Conservation (phyloP, 164 flowering plant species). For the Liquidambar formosana region DNA sequence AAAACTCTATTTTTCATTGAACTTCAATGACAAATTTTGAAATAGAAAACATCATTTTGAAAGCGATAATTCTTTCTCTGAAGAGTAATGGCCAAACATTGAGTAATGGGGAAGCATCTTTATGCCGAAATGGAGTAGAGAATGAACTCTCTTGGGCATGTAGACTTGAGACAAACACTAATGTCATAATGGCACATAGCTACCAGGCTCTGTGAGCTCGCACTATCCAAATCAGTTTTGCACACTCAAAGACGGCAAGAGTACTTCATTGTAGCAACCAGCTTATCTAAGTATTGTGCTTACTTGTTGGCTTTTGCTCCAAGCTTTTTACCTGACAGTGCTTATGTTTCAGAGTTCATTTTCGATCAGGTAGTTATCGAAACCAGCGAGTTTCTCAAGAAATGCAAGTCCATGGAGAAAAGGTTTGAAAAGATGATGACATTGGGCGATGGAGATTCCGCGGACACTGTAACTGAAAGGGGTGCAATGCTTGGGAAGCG, state of each 20-base stretch:
- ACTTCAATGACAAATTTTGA: too few species aligned
- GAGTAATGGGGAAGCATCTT: slow-evolving; percentile 5
- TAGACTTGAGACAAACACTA: neutral
- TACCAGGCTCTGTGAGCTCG: slow-evolving; percentile 7
- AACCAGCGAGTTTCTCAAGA: neutral
- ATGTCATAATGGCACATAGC: slow-evolving; percentile 12
- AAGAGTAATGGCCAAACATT: neutral
- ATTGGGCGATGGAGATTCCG: too few species aligned
- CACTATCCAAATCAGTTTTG: too few species aligned
- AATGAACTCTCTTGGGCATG: neutral
- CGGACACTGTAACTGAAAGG: neutral
- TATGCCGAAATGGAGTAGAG: neutral
- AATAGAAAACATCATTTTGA: too few species aligned
- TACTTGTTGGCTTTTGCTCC: slow-evolving; percentile 16
- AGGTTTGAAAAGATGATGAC: too few species aligned
- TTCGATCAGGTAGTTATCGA: neutral
- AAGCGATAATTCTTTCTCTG: neutral
- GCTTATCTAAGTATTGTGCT: slow-evolving; percentile 13
- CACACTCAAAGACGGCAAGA: too few species aligned
- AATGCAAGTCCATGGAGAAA: too few species aligned
- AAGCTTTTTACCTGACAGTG: neutral
- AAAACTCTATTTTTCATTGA: too few species aligned
- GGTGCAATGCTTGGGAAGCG: slow-evolving; percentile 7
- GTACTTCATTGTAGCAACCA: slow-evolving; percentile 1
- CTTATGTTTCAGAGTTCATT: neutral